Evolutionary conservation across 2,329 filamentous ascomycete genomes (phyloP), one percentile per base, ranked within the genome.

Genomic region (Aschersonia sp.): DNA sequence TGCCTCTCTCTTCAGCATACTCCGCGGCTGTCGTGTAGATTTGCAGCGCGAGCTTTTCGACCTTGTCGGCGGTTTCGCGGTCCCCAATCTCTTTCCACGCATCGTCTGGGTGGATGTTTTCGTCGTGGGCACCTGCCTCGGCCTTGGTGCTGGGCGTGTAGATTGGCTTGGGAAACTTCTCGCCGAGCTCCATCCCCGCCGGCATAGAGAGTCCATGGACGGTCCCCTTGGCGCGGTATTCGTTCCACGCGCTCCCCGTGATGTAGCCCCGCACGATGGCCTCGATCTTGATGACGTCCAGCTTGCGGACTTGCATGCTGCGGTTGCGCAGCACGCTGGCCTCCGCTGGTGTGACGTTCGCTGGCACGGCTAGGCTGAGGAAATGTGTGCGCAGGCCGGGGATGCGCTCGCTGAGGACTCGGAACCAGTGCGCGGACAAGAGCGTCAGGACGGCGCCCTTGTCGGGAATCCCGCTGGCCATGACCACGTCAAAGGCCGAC

Each of bases 401-500:
- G 40, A 77, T 58, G 30, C 61, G 61, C 37, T 64, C 56, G 5
- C 65, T 56, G 45, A 73, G 66, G 12, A 75, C 67, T 39, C 61
- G 57, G 63, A 79, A 78, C 75, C 75, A 79, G 57, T 75, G 70
- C 11, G 69, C 58, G 2, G 66, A 68, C 39, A 65, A 55, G 44
- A 62, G 58, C 31, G 68, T 73, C 45, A 78, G 65, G 46, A 77
- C 64, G 50, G 63, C 61, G 54, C 76, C 76, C 67, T 79, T 79
- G 59, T 68, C 59, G 43, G 70, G 68, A 46, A 76, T 69, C 53
- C 70, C 70, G 57, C 92, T 96, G 57, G 77, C 69, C 73, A 94
- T 81, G 56, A 94, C 79, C 56, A 94, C 87, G 74, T 97, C 90
- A 71, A 90, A 97, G 48, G 92, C 92, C 30, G 87, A 95, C 63